These are phyloP conservation scores for Globisporangium paroecandrum DNA, from an alignment of 352 stramenopile genomes.

Conservation along the genomic window DNA sequence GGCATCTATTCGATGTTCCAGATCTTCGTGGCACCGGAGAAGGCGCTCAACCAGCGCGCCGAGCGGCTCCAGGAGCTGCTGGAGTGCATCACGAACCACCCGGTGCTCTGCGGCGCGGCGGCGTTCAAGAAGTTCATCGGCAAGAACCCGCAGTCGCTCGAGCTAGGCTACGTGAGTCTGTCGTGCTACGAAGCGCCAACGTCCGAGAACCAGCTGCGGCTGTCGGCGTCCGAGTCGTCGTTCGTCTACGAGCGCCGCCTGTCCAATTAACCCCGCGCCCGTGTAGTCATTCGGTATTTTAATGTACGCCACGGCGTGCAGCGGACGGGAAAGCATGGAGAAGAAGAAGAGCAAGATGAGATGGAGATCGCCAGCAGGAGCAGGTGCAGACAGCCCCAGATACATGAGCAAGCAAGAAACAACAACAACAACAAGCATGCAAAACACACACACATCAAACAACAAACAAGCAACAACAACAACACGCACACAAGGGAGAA, in stretches of 20 bases:
- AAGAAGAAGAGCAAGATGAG: neutral
- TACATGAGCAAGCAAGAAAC: neutral
- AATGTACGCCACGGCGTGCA: neutral
- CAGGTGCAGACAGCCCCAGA: neutral
- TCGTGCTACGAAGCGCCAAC: conserved; percentile 64
- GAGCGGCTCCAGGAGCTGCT: conserved; percentile 55
- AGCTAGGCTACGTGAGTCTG: conserved; percentile 68
- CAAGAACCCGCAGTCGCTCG: conserved; percentile 64
- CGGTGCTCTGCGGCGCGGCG: conserved; percentile 34
- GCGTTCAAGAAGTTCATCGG: conserved; percentile 61
- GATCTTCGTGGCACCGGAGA: conserved; percentile 61
- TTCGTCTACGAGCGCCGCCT: conserved; percentile 18
- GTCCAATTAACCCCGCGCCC: conserved; percentile 5
- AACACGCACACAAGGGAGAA: neutral
- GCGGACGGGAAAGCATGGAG: neutral
- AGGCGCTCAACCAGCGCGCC: conserved; percentile 47
- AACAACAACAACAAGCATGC: neutral
- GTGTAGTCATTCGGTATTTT: conserved; percentile 2
- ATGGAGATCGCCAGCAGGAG: neutral
- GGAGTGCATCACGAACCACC: conserved; percentile 53
- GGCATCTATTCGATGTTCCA: conserved; percentile 65
- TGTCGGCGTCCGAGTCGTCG: conserved; percentile 17
- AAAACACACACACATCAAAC: neutral
- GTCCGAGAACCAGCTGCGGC: conserved; percentile 31
- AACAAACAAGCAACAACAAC: neutral